Percentiles rank a stretch among this genome's conserved stretches.
Conservation (phyloP, 1,284 basidiomycete genomes). For the Ceratobasidium sp. region DNA sequence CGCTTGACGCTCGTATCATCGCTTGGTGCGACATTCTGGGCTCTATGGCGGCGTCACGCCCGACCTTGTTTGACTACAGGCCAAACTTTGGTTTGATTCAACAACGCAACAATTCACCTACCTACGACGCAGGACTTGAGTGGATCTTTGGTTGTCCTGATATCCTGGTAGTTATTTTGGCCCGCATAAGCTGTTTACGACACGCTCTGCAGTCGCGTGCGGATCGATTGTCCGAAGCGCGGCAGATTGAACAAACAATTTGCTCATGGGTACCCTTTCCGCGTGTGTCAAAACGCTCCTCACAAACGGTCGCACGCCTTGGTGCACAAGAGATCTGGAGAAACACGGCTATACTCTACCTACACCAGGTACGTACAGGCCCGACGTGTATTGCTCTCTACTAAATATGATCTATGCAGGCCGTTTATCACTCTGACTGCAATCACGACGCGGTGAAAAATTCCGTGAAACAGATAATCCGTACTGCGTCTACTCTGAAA, state of each 20-base stretch:
- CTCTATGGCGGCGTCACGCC: conserved; percentile 18
- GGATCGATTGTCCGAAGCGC: neutral
- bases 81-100: neutral
- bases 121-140: conserved; percentile 13
- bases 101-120: neutral
- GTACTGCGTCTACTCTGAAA: conserved; percentile 13
- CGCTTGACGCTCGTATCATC: conserved; percentile 15
- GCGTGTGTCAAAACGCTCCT: neutral
- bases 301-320: neutral
- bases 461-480: conserved; percentile 34
- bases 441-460: neutral
- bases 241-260: conserved; percentile 18
- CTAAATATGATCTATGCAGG: neutral
- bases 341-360: conserved; percentile 16
- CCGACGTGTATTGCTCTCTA: no score
- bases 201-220: neutral
- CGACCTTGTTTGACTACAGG: conserved; percentile 25
- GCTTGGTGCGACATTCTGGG: conserved; percentile 37
- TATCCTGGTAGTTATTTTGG: neutral
- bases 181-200: conserved; percentile 5
- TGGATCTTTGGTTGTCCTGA: conserved; percentile 31
- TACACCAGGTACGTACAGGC: conserved; percentile 7
- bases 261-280: conserved; percentile 9
- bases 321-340: conserved; percentile 37
- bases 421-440: neutral